Evolutionary conservation across 225 moss, liverwort and hornwort species (phyloP).

Genomic region (Takakia lepidozioides): DNA sequence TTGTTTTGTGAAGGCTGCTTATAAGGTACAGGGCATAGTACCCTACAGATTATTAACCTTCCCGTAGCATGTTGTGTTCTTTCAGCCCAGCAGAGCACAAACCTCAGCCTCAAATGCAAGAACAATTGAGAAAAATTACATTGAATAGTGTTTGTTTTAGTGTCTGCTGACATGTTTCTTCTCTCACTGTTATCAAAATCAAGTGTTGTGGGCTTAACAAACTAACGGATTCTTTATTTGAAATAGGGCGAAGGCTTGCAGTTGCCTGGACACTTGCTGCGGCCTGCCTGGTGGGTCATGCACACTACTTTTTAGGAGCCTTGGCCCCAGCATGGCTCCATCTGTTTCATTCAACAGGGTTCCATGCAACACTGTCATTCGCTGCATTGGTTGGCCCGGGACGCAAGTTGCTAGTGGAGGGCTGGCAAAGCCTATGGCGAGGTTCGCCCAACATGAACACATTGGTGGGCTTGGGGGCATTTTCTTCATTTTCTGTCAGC

Average conservation of each 20-base stretch:
- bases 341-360: constrained; percentile 80
- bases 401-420: constrained; percentile 85
- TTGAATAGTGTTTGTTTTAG: too few relatives aligned
- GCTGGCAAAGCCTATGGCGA: constrained; percentile 83
- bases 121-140: too few relatives aligned
- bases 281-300: constrained; percentile 86
- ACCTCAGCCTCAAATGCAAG: too few relatives aligned
- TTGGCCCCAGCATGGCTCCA: constrained; percentile 81
- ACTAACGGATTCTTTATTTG: constrained; percentile 2
- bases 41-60: too few relatives aligned
- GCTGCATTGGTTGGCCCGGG: constrained; percentile 88
- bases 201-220: too few relatives aligned
- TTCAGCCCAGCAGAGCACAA: too few relatives aligned
- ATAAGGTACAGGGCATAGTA: too few relatives aligned
- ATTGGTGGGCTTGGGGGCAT: constrained; percentile 89
- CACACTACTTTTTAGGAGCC: constrained; percentile 66
- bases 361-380: constrained; percentile 76
- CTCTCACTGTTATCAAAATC: too few relatives aligned
- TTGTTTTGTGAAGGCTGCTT: too few relatives aligned
- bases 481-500: constrained; percentile 93
- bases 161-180: too few relatives aligned
- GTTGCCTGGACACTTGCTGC: constrained; percentile 96
- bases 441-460: constrained; percentile 97
- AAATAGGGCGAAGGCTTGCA: constrained; percentile 79
- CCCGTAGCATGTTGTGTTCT: too few relatives aligned